Evolutionary conservation across 2,329 filamentous ascomycete species (phyloP).

Genomic region (Ophiocordyceps camponoti-leonardi): DNA sequence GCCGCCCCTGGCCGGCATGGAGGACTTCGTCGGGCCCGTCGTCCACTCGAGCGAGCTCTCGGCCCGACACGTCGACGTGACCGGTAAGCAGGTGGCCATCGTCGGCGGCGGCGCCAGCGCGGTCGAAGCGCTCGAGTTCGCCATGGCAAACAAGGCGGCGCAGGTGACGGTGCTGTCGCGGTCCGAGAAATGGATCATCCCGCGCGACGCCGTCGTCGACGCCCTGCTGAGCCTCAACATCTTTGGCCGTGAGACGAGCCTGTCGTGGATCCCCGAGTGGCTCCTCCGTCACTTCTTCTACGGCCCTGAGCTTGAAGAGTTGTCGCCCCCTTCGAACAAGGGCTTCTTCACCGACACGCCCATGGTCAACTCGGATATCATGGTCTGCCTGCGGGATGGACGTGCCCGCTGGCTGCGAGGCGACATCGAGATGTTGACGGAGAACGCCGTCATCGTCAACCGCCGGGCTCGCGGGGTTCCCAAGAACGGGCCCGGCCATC

Average conservation of each 20-base stretch:
- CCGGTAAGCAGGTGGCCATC: conserved; percentile 58
- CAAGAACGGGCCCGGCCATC: conserved; percentile 53
- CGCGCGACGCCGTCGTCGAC: conserved; percentile 60
- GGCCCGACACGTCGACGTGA: conserved; percentile 42
- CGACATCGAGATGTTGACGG: conserved; percentile 52
- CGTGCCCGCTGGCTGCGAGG: conserved; percentile 66
- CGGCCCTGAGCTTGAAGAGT: conserved; percentile 52
- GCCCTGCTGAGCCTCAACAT: conserved; percentile 60
- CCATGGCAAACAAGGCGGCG: conserved; percentile 44
- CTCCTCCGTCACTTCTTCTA: conserved; percentile 69
- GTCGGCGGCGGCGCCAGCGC: conserved; percentile 69
- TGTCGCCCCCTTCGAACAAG: conserved; percentile 45
- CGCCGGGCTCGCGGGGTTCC: conserved; percentile 55
- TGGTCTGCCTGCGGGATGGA: conserved; percentile 55
- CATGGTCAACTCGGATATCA: conserved; percentile 73
- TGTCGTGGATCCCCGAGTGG: conserved; percentile 65
- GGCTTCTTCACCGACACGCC: conserved; percentile 73
- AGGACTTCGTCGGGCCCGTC: conserved; percentile 53
- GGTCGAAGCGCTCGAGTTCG: conserved; percentile 70
- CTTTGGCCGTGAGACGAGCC: conserved; percentile 56
- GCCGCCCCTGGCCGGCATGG: conserved; percentile 51
- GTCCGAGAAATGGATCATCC: conserved; percentile 78
- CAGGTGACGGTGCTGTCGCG: conserved; percentile 59
- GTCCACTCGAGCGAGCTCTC: conserved; percentile 63
- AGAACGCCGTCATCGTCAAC: conserved; percentile 53